Conservation (phyloP, 192 early-diverging fungal genomes). For the Backusella psychrophila region DNA sequence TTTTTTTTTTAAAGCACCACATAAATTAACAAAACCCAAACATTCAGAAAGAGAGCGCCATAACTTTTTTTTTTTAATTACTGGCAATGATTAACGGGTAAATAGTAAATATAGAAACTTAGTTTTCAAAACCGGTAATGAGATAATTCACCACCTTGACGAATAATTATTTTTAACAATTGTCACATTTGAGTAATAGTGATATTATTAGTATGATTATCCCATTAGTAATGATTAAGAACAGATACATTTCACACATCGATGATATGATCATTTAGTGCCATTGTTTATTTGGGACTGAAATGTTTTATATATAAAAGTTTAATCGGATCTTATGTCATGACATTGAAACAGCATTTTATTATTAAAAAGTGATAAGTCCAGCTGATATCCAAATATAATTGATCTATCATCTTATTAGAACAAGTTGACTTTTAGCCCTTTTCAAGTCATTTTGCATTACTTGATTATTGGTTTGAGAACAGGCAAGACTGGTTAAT, state of each 20-base stretch:
- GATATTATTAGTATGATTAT: background rate
- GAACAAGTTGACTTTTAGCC: background rate
- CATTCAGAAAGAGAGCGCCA: background rate
- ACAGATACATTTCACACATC: background rate
- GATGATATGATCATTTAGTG: background rate
- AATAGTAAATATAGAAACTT: background rate
- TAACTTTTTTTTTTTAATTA: background rate
- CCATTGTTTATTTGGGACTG: background rate
- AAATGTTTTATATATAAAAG: background rate
- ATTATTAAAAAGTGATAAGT: background rate
- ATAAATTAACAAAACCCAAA: background rate
- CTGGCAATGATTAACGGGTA: background rate
- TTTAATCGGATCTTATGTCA: background rate
- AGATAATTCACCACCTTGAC: background rate
- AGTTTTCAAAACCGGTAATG: background rate
- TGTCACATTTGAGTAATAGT: background rate
- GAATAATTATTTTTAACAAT: background rate
- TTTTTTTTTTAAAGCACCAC: constrained; percentile 2
- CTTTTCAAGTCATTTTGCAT: constrained; percentile 2
- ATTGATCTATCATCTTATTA: background rate
- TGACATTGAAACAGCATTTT: background rate
- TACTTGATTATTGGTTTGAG: background rate
- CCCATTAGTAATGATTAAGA: background rate
- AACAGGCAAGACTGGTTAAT: constrained; percentile 1
- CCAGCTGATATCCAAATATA: constrained; percentile 4